A percentile compares a stretch with the other conserved stretches of the same genome.
These are phyloP conservation scores for Mortierella sp. DNA, from an alignment of 371 early-diverging fungal species.

Conservation along the genomic window DNA sequence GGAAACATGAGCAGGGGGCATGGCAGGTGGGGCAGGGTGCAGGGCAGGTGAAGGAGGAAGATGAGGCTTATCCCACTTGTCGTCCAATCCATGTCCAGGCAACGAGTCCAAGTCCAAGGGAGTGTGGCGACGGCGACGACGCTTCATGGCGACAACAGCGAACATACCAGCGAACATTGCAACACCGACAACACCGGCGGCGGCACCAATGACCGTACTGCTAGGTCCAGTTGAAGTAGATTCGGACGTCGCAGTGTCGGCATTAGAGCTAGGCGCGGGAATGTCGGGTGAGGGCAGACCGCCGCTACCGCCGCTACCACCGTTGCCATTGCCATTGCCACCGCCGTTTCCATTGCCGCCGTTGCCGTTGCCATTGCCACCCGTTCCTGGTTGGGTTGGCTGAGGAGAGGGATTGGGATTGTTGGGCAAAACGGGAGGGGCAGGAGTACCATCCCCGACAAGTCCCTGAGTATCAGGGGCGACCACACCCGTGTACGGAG, in stretches of 20 bases:
- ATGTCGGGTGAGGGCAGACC: too few relatives aligned
- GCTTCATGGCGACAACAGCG: slow-evolving; percentile 39
- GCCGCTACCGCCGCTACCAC: too few relatives aligned
- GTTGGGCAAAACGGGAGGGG: too few relatives aligned
- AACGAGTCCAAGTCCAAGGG: slow-evolving; percentile 37
- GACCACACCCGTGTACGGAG: slow-evolving; percentile 27
- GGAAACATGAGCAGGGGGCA: slow-evolving; percentile 29
- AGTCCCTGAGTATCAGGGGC: slow-evolving; percentile 44
- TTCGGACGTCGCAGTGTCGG: background rate
- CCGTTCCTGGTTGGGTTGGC: background rate
- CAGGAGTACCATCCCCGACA: too few relatives aligned
- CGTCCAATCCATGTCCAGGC: slow-evolving; percentile 18
- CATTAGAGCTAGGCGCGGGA: too few relatives aligned
- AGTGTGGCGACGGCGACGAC: slow-evolving; percentile 29
- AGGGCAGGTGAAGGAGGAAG: too few relatives aligned
- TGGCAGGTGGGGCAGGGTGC: slow-evolving; percentile 16
- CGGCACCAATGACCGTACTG: slow-evolving; percentile 24
- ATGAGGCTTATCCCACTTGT: slow-evolving; percentile 34
- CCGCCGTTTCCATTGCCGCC: background rate
- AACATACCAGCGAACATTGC: slow-evolving; percentile 25
- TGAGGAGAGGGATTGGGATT: background rate
- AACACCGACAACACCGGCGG: slow-evolving; percentile 36
- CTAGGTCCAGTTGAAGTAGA: slow-evolving; percentile 18
- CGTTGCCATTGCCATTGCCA: too few relatives aligned
- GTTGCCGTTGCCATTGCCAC: slow-evolving; percentile 18